Base-by-base conservation (phyloP, 1,284 basidiomycete species). In the Gymnopus androsaceus region DNA sequence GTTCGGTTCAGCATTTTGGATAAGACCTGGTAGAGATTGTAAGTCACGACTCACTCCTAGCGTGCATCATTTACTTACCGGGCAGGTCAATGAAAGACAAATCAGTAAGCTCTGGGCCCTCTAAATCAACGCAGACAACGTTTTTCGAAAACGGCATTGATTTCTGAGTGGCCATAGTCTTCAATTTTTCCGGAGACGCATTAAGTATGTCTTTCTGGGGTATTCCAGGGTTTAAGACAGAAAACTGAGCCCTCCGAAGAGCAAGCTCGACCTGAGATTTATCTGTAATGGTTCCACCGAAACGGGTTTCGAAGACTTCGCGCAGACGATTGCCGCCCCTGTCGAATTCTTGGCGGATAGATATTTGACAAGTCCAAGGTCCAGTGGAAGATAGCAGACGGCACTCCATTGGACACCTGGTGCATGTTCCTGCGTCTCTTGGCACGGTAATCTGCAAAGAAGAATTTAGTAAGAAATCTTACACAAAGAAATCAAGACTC, bases 81-180 rank as follows among this genome's bases (percentile, higher is more conserved):
- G 78, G 78, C n/a, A 80, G 64, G 61, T 80, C 78, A 48, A 72
- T 67, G 53, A 80, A 77, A 0, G 73, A 74, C 3, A 79, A 64
- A 51, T 79, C 76, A 1, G 72, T 66, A 11, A 79, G 63, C 4
- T 71, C 66, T 1, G 66, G 65, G 1, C 77, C 75, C 14, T 64
- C 60, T 48, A 79, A 71, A n/a, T 74, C 65, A 17, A 80, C 57
- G 38, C 67, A 73, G 36, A 80, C 68, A 41, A 66, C 67, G 54
- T 79, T 77, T 8, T 58, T 60, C 0, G 77, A 77, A 59, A 79
- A 80, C 1, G 64, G 59, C 2, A 68, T 21, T 17, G 37, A 41
- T 28, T 50, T 57, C n/a, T 31, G 21, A 15, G 31, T 46, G 21
- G 33, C 15, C 47, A 33, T 41, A 25, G 27, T 25, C 30, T 51